Evolutionary conservation across 495 filamentous ascomycete genomes (phyloP).

Genomic region (Aspergillus nanangensis): DNA sequence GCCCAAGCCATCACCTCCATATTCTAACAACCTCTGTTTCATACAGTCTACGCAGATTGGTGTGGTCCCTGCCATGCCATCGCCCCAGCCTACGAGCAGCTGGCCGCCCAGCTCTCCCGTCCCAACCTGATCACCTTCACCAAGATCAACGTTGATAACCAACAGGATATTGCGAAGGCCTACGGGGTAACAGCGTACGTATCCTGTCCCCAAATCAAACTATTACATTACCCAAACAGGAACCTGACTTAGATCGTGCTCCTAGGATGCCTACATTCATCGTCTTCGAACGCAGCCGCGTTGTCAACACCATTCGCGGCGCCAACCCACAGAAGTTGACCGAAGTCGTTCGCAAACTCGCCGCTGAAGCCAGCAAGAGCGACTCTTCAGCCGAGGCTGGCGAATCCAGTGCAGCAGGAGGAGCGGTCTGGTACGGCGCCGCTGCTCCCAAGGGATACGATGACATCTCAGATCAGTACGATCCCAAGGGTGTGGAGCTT

Average conservation of each 20-base stretch:
- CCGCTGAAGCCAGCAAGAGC: slow-evolving; percentile 58
- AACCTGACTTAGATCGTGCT: background rate
- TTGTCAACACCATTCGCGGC: slow-evolving; percentile 65
- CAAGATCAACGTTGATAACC: slow-evolving; percentile 79
- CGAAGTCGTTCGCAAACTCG: slow-evolving; percentile 67
- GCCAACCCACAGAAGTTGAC: slow-evolving; percentile 66
- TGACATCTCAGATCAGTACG: slow-evolving; percentile 79
- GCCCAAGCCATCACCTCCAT: background rate
- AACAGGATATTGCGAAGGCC: slow-evolving; percentile 65
- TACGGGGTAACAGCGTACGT: slow-evolving; percentile 71
- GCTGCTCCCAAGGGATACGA: slow-evolving; percentile 73
- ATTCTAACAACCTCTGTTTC: slow-evolving; percentile 14
- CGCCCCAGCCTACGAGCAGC: slow-evolving; percentile 77
- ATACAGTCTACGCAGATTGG: slow-evolving; percentile 81
- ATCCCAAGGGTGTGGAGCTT: slow-evolving; percentile 75
- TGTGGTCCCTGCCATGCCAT: slow-evolving; percentile 82
- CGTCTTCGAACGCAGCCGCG: slow-evolving; percentile 72
- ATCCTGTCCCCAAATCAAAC: background rate
- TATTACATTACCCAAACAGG: too few relatives aligned
- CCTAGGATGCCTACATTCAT: slow-evolving; percentile 78
- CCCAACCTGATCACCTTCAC: slow-evolving; percentile 74
- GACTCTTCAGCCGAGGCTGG: slow-evolving; percentile 45
- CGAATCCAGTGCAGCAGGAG: slow-evolving; percentile 31
- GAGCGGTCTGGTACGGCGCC: slow-evolving; percentile 65
- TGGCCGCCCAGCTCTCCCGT: slow-evolving; percentile 66